Base-by-base conservation (phyloP, 192 early-diverging fungal species). In the Phycomyces blakesleeanus region DNA sequence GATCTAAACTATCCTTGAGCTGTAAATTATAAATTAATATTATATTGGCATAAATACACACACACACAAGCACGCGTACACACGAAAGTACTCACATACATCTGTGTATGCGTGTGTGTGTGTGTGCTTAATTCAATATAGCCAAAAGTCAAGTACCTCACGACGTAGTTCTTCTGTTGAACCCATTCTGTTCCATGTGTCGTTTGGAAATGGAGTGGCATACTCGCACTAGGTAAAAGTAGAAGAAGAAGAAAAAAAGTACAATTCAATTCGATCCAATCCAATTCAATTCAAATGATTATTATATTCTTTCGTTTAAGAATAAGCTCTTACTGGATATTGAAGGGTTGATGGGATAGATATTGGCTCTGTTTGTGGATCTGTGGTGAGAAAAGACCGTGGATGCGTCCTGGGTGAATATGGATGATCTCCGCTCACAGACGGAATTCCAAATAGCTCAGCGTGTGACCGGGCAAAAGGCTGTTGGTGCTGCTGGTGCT, bases 121-220 rank as follows among this genome's bases (percentile, higher is more conserved):
- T n/a, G n/a, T n/a, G n/a, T n/a, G n/a, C n/a, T n/a, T n/a, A n/a
- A n/a, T n/a, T n/a, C n/a, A n/a, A n/a, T n/a, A n/a, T n/a, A n/a
- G n/a, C n/a, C n/a, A n/a, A n/a, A n/a, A n/a, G n/a, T n/a, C n/a
- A 64, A 29, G 39, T 34, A 67, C 65, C 57, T 60, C 59, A 47
- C 59, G 65, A 6, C 59, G 57, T 59, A 59, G 57, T 52, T 67
- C 65, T 42, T 67, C 65, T 26, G 58, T 37, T n/a, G 29, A 34
- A 34, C 29, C 7, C 2, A 34, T 34, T 34, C 29, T 2, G 7
- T 7, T 34, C 34, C 49, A 51, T n/a, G 49, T 34, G 21, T 51
- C 51, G 11, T 10, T 51, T 27, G 59, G 15, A 51, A 34, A 34
- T 34, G 42, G 59, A 21, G 59, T 11, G 37, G 38, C 34, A 61